Percentiles rank a stretch among this genome's conserved stretches.
phyloP scores from a whole-genome alignment of 176 grass and related monocot species.

The Musa beccarii region DNA sequence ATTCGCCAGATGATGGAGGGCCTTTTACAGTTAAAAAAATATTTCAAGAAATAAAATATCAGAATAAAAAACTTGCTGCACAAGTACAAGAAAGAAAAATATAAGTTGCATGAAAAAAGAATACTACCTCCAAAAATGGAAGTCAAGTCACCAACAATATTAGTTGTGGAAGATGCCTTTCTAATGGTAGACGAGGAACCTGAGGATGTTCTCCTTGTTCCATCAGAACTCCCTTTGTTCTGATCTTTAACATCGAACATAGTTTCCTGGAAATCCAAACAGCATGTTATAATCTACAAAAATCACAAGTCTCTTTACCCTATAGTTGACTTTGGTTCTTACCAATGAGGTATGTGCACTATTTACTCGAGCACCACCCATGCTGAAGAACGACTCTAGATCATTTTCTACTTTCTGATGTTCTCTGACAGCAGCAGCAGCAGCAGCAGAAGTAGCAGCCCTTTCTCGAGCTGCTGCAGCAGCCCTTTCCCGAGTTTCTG shows the following conservation, averaged over 20 bases:
- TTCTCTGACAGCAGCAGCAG: slow-evolving; percentile 47
- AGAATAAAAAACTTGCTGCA: neutral
- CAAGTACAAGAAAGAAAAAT: slow-evolving; percentile 12
- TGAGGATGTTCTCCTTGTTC: slow-evolving; percentile 34
- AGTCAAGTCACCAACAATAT: slow-evolving; percentile 83
- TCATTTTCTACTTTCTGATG: slow-evolving; percentile 67
- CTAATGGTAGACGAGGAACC: slow-evolving; percentile 47
- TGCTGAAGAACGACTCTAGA: slow-evolving; percentile 87
- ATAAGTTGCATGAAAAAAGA: slow-evolving; percentile 8
- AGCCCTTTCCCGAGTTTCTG: slow-evolving; percentile 7
- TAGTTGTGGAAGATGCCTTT: slow-evolving; percentile 77
- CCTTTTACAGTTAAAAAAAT: slow-evolving; percentile 27
- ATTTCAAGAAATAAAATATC: neutral
- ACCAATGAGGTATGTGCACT: slow-evolving; percentile 61
- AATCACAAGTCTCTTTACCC: slow-evolving; percentile 11
- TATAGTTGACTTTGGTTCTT: slow-evolving; percentile 18
- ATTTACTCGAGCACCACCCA: slow-evolving; percentile 53
- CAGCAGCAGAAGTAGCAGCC: slow-evolving; percentile 18
- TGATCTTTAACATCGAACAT: slow-evolving; percentile 62
- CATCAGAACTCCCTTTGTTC: slow-evolving; percentile 37
- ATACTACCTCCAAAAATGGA: slow-evolving; percentile 95
- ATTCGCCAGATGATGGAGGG: slow-evolving; percentile 67
- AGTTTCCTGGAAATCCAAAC: slow-evolving; percentile 52
- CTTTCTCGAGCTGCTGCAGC: neutral
- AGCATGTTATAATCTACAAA: slow-evolving; percentile 3